A percentile compares a stretch with the other conserved stretches of the same genome.
Evolutionary conservation across 2,329 filamentous ascomycete species (phyloP).

Genomic region (Monosporascus cannonballus): DNA sequence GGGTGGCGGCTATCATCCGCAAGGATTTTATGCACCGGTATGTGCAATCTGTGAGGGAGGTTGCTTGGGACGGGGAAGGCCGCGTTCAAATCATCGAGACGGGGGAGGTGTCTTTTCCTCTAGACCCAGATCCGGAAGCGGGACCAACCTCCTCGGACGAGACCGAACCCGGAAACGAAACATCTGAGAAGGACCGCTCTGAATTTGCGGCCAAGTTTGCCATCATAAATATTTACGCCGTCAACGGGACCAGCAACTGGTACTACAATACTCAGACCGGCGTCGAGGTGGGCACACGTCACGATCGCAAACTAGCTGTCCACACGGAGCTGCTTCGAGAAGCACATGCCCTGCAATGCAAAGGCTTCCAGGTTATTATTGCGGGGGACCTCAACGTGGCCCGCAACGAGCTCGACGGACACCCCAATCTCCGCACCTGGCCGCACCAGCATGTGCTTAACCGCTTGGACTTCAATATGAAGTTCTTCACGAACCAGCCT

Average conservation of each 20-base stretch:
- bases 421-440: slow-evolving; percentile 38
- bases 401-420: slow-evolving; percentile 23
- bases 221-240: slow-evolving; percentile 46
- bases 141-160: neutral
- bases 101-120: slow-evolving; percentile 2
- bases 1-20: slow-evolving; percentile 43
- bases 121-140: neutral
- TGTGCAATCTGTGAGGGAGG: slow-evolving; percentile 28
- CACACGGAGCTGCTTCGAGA: slow-evolving; percentile 40
- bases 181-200: neutral
- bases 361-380: slow-evolving; percentile 38
- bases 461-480: slow-evolving; percentile 41
- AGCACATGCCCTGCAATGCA: slow-evolving; percentile 31
- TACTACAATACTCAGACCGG: slow-evolving; percentile 40
- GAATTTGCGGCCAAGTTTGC: slow-evolving; percentile 26
- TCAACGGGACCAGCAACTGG: slow-evolving; percentile 43
- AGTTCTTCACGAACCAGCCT: slow-evolving; percentile 33
- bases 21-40: slow-evolving; percentile 30
- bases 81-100: slow-evolving; percentile 41
- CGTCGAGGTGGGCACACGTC: slow-evolving; percentile 35
- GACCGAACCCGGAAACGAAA: neutral
- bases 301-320: slow-evolving; percentile 44
- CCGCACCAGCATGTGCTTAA: slow-evolving; percentile 43
- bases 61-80: slow-evolving; percentile 47
- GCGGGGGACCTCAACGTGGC: slow-evolving; percentile 31